These are phyloP conservation scores for Colletotrichum chrysophilum DNA, from an alignment of 2,329 filamentous ascomycete genomes.

Conservation along the genomic window DNA sequence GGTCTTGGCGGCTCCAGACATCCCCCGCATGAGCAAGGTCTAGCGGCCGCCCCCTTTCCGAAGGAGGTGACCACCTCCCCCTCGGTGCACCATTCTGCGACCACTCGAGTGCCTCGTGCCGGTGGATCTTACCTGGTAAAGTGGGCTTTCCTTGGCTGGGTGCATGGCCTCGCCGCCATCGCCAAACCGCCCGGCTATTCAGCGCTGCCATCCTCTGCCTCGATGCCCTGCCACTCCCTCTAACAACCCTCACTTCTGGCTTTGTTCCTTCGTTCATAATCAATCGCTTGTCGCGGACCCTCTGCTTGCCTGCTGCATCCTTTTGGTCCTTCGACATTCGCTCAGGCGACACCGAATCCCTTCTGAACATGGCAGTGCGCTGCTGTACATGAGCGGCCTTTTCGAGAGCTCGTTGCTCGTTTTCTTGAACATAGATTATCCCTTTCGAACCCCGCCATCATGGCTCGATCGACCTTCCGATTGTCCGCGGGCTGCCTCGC, in stretches of 20 bases:
- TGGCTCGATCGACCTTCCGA: background rate
- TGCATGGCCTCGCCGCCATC: conserved; percentile 5
- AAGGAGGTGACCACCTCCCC: background rate
- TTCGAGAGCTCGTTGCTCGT: conserved; percentile 13
- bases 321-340: background rate
- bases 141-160: conserved; percentile 6
- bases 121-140: conserved; percentile 16
- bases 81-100: conserved; percentile 16
- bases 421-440: background rate
- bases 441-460: background rate
- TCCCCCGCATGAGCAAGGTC: conserved; percentile 14
- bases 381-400: conserved; percentile 14
- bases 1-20: conserved; percentile 12
- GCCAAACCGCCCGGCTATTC: conserved; percentile 1
- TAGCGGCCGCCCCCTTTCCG: conserved; percentile 1
- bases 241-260: background rate
- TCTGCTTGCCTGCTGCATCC: background rate
- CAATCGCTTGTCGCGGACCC: background rate
- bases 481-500: background rate
- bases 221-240: background rate
- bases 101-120: conserved; percentile 17
- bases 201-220: background rate
- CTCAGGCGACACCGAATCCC: background rate
- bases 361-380: conserved; percentile 21
- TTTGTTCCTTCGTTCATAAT: background rate